Base-by-base conservation (phyloP, 805 yeast genomes). In the Sungouiozyma intestinalis region DNA sequence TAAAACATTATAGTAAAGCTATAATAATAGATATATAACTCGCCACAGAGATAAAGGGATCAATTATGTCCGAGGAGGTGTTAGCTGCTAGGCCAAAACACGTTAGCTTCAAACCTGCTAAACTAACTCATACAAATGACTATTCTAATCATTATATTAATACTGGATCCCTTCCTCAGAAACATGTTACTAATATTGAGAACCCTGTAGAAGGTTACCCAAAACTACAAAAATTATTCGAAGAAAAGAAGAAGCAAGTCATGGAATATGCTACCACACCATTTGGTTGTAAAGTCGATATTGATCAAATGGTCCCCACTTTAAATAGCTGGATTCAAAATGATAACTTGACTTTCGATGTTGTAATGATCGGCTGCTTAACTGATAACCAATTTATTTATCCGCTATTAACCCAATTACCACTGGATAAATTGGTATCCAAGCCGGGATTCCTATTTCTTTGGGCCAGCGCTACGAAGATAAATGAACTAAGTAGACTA, bases 321-420 rank as follows among this genome's bases (percentile, higher is more conserved):
- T 64, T 88, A 44, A 71, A 74, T 44, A 55, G 60, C 16, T 83
- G 95, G 94, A 74, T 77, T 27, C 59, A 63, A 15, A 65, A 66
- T 16, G 75, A 77, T 43, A 69, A 72, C 6, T 54, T 84, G 33
- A 76, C 74, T 45, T 90, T 88, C 60, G 96, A 88, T 57, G 94
- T 86, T 9, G 82, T 90, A 13, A 85, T 90, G 94, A 77, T 88
- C 42, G 94, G 95, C 1, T 90, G 92, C 2, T 67, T 90, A 40
- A 74, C 81, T 1, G 88, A 83, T 48, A 78, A 81, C 53, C 87
- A 79, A 53, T 72, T 82, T 42, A 66, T 83, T 16, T 68, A 74
- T 36, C 82, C 85, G 0, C 52, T 80, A 2, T 64, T 88, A 18
- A 63, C 73, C 1, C 74, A 72, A 48, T 63, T 87, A 36, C 95